These are phyloP conservation scores for Diaporthe sp. DNA, from an alignment of 2,329 filamentous ascomycete species.

Conservation along the genomic window DNA sequence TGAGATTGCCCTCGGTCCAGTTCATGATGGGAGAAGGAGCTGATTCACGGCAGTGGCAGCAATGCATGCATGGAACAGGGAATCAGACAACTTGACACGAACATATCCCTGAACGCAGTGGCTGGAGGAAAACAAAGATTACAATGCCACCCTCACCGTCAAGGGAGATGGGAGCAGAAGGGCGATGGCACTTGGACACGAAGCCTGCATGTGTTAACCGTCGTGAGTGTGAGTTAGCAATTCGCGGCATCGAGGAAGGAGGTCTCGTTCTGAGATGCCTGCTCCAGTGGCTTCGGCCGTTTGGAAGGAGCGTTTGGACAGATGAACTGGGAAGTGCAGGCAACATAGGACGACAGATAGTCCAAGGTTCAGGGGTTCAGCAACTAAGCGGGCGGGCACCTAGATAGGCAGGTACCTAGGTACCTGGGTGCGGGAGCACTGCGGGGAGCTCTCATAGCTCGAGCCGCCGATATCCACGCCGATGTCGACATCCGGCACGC, in stretches of 20 bases:
- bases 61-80: not conserved
- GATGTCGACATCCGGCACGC: slow-evolving; percentile 1
- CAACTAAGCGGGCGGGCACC: not conserved
- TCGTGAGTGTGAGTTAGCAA: not conserved
- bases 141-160: not conserved
- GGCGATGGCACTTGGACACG: not conserved
- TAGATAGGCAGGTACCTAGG: not conserved
- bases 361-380: not conserved
- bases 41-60: not conserved
- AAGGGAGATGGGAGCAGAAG: not conserved
- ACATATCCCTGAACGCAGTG: not conserved
- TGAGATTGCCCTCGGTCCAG: slow-evolving; percentile 60
- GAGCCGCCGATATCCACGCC: not conserved
- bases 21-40: slow-evolving; percentile 51
- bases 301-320: not conserved
- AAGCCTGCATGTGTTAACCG: not conserved
- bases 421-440: not conserved
- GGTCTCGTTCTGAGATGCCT: not conserved
- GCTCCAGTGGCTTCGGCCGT: not conserved
- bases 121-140: not conserved
- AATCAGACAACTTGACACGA: not conserved
- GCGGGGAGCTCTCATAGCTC: slow-evolving; percentile 31
- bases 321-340: not conserved
- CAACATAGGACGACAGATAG: not conserved
- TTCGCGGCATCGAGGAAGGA: not conserved